These are phyloP conservation scores for Lophiotrema nucula DNA, from an alignment of 495 filamentous ascomycete species.

Conservation along the genomic window DNA sequence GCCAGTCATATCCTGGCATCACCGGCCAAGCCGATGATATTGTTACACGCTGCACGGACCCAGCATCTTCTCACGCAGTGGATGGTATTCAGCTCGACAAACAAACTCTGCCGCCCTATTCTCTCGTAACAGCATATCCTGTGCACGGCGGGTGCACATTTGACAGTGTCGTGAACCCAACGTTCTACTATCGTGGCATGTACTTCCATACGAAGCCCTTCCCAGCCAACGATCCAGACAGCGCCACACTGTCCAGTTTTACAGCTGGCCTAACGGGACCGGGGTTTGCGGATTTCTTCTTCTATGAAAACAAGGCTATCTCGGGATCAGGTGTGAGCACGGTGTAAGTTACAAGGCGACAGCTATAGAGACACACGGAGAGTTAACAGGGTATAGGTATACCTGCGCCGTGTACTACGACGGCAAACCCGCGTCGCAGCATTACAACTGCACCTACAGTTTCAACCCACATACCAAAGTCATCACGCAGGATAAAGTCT, in stretches of 20 bases:
- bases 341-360: no score
- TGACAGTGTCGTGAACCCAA: slow-evolving; percentile 7
- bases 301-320: background rate
- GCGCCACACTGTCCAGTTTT: background rate
- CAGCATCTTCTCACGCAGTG: background rate
- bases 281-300: background rate
- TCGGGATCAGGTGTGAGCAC: background rate
- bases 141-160: slow-evolving; percentile 11
- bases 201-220: no score
- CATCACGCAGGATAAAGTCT: slow-evolving; percentile 3
- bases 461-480: slow-evolving; percentile 6
- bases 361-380: no score
- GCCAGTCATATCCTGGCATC: background rate
- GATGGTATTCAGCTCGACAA: background rate
- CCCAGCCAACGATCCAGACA: no score
- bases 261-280: background rate
- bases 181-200: no score
- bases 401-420: slow-evolving; percentile 1
- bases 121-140: slow-evolving; percentile 1
- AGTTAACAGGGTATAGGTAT: background rate
- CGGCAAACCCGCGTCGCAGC: background rate
- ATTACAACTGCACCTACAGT: slow-evolving; percentile 4
- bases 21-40: slow-evolving; percentile 5
- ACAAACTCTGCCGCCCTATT: background rate
- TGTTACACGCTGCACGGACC: slow-evolving; percentile 1